Evolutionary conservation across 2,329 filamentous ascomycete genomes (phyloP).

Genomic region (Fusarium buharicum): DNA sequence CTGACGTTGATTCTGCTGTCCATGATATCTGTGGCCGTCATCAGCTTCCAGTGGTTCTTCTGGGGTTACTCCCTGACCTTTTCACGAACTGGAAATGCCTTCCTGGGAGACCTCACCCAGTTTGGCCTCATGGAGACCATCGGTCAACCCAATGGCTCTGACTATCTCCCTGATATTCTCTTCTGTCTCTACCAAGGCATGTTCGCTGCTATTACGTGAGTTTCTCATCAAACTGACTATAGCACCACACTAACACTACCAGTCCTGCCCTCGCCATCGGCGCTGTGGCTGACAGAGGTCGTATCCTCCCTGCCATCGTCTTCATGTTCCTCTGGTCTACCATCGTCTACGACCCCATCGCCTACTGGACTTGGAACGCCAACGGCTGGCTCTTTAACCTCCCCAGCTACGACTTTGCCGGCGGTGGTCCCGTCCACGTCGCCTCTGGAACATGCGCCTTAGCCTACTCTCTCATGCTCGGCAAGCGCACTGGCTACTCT

Average conservation of each 20-base stretch:
- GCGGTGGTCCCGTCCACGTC: slow-evolving; percentile 80
- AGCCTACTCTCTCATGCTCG: slow-evolving; percentile 78
- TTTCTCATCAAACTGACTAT: slow-evolving; percentile 20
- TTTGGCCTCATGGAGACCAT: slow-evolving; percentile 84
- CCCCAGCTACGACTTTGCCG: slow-evolving; percentile 78
- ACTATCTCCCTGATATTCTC: slow-evolving; percentile 80
- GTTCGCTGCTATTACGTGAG: slow-evolving; percentile 89
- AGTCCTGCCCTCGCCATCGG: slow-evolving; percentile 69
- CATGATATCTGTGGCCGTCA: slow-evolving; percentile 81
- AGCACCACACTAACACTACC: slow-evolving; percentile 6
- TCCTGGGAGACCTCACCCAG: slow-evolving; percentile 82
- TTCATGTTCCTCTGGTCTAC: slow-evolving; percentile 79
- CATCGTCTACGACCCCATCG: slow-evolving; percentile 77
- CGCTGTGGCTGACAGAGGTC: slow-evolving; percentile 69
- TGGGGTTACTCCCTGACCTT: slow-evolving; percentile 92
- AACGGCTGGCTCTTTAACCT: slow-evolving; percentile 77
- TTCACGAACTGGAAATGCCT: slow-evolving; percentile 80
- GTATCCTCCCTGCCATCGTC: slow-evolving; percentile 68
- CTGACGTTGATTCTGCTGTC: slow-evolving; percentile 87
- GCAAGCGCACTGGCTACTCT: slow-evolving; percentile 72
- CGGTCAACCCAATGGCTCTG: slow-evolving; percentile 77
- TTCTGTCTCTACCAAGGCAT: slow-evolving; percentile 90
- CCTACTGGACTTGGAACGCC: slow-evolving; percentile 82
- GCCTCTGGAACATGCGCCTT: slow-evolving; percentile 76
- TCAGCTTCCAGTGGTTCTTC: slow-evolving; percentile 95